phyloP scores from a whole-genome alignment of 345 rosid species.

The Hypericum androsaemum region DNA sequence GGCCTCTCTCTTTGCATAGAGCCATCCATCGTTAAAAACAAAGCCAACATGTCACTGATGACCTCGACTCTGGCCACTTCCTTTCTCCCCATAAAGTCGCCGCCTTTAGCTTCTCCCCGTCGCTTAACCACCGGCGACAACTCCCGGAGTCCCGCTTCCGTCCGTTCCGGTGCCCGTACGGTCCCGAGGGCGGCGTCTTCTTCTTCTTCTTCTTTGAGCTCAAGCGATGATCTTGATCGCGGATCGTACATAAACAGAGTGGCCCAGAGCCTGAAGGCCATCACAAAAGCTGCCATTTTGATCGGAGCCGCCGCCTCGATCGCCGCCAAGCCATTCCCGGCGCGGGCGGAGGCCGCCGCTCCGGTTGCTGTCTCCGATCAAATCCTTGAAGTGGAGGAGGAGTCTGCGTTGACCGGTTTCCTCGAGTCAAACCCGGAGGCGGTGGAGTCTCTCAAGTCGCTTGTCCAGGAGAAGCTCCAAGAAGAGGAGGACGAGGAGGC shows the following conservation, averaged over 20 bases:
- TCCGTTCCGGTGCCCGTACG: conserved; percentile 3
- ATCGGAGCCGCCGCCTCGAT: conserved; percentile 42
- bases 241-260: conserved; percentile 4
- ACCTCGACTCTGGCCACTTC: conserved; percentile 24
- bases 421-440: conserved; percentile 46
- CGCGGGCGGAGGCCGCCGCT: conserved; percentile 50
- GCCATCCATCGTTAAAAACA: too few relatives aligned
- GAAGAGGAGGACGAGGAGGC: conserved; percentile 67
- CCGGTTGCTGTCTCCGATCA: conserved; percentile 34
- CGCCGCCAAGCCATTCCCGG: conserved; percentile 28
- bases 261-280: conserved; percentile 27
- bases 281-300: conserved; percentile 44
- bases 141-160: conserved; percentile 6
- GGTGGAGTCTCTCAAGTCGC: conserved; percentile 39
- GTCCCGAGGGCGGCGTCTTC: conserved; percentile 14
- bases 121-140: conserved; percentile 10
- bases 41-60: conserved; percentile 13
- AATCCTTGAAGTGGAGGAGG: conserved; percentile 5
- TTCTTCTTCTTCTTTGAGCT: conserved; percentile 3
- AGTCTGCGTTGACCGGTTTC: conserved; percentile 29
- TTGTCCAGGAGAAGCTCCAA: conserved; percentile 61
- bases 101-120: conserved; percentile 11
- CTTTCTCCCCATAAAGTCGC: conserved; percentile 18
- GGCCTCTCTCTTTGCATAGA: too few relatives aligned
- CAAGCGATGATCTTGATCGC: not conserved